A percentile compares a stretch with the other conserved stretches of the same genome.
Evolutionary conservation across 106 monocot genomes (phyloP).

Genomic region (Dendrobium officinale): DNA sequence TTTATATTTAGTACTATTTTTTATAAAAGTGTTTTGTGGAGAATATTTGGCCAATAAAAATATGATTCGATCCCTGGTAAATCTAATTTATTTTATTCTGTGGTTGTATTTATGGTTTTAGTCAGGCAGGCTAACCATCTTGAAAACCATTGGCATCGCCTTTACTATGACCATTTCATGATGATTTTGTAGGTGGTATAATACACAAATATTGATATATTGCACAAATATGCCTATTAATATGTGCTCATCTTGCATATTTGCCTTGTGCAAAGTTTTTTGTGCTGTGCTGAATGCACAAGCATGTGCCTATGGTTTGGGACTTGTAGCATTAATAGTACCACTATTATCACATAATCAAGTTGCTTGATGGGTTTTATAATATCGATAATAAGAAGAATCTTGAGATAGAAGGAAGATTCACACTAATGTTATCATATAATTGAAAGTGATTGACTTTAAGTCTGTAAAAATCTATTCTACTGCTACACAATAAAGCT

Average conservation of each 20-base stretch:
- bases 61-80: not conserved
- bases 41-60: not conserved
- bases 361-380: too few species aligned
- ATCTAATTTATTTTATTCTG: not conserved
- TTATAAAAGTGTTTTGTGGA: not conserved
- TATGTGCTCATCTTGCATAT: not conserved
- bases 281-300: too few species aligned
- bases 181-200: not conserved
- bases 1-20: slow-evolving; percentile 1
- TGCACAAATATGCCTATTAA: not conserved
- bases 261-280: too few species aligned
- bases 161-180: not conserved
- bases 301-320: too few species aligned
- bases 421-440: not conserved
- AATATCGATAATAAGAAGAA: not conserved
- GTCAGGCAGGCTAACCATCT: not conserved
- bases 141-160: not conserved
- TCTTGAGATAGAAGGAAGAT: not conserved
- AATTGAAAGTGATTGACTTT: too few species aligned
- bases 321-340: too few species aligned
- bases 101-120: not conserved
- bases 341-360: too few species aligned
- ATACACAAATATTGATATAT: not conserved
- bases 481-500: too few species aligned
- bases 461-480: too few species aligned